Evolutionary conservation across 345 rosid species (phyloP), one percentile per base, ranked within the genome.

Genomic region (Lagerstroemia speciosa): DNA sequence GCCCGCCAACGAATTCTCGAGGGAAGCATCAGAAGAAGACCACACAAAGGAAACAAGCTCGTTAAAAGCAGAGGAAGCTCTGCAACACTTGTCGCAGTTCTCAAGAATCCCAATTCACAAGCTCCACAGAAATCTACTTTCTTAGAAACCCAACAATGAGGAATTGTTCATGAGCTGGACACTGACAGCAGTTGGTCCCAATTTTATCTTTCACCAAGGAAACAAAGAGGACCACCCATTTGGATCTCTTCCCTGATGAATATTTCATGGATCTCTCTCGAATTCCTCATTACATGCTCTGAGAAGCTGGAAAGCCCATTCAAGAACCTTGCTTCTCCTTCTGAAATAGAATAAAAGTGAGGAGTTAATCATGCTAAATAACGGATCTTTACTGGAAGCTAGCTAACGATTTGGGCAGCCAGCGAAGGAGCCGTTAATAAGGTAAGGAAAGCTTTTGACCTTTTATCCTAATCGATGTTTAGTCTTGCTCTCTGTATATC

Each of bases 371-470:
- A 83, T 82, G 46, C 69, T 78, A 84, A 80, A 79, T 57, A 73
- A 69, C 72, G 77, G 32, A 80, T 70, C 69, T 57, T 76, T 82
- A 78, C 78, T 75, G 69, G 65, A 74, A 77, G 75, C 82, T 80
- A 81, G 79, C 71, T 57, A 70, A 63, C 73, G 76, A 72, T 80
- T 71, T 71, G 73, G 79, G 57, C 62, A 75, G 78, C 41, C 76
- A 73, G 75, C 62, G 68, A 80, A 79, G 75, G 83, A 83, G 81
- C 78, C 86, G 76, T 68, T 73, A 78, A 85, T 84, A 82, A 81
- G 79, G 75, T 71, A 75, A 72, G 38, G 75, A 72, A 75, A 74
- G 72, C 72, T 7, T 12, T 60, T 64, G 83, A 80, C 67, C 69
- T 53, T 83, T 76, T 74, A 62, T 77, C 73, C 65, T 41, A 64